Conservation (phyloP, 2,329 filamentous ascomycete genomes). For the Hymenoscyphus occultus region DNA sequence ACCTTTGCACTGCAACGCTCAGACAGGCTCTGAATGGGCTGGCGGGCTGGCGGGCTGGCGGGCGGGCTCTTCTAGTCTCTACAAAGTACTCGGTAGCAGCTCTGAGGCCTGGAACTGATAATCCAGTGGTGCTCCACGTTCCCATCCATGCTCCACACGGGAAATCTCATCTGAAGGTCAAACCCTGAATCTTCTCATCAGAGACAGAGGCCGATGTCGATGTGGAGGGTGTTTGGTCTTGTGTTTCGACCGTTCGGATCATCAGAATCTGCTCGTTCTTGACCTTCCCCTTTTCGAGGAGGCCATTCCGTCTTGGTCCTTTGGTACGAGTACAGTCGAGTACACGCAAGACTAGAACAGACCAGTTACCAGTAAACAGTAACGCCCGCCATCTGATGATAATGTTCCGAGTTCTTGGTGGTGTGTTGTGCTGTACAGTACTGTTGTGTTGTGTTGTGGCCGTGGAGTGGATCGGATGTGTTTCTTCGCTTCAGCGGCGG, state of each 20-base stretch:
- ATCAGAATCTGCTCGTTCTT: neutral
- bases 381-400: constrained; percentile 2
- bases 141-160: neutral
- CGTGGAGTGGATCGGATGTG: neutral
- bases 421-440: neutral
- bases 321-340: too few species aligned
- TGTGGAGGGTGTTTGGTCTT: neutral
- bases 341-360: too few species aligned
- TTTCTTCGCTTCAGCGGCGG: neutral
- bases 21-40: too few species aligned
- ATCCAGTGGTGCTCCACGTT: too few species aligned
- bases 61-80: neutral
- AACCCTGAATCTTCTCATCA: neutral
- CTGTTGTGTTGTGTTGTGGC: too few species aligned
- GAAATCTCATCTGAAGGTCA: constrained; percentile 1
- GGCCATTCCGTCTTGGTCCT: neutral
- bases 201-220: neutral
- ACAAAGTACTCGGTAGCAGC: too few species aligned
- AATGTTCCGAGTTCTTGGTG: neutral
- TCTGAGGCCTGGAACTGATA: too few species aligned
- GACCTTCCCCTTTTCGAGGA: neutral
- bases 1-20: too few species aligned
- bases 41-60: too few species aligned
- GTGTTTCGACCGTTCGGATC: neutral
- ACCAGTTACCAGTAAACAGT: neutral